Base-by-base conservation (phyloP, 1,139 yeast genomes). In the Blastobotrys elegans region DNA sequence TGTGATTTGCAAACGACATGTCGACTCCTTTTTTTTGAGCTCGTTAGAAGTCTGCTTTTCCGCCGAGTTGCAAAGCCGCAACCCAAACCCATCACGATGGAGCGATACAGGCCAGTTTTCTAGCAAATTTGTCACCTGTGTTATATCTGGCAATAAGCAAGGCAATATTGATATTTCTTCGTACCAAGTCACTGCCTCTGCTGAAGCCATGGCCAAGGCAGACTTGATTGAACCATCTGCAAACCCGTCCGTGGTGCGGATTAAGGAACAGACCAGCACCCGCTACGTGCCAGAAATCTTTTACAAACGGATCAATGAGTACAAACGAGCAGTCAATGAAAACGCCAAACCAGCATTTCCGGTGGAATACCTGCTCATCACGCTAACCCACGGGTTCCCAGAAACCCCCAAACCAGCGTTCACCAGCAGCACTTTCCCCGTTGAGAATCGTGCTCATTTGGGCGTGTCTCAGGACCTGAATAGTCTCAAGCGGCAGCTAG, bases 261-360 rank as follows among this genome's bases (percentile, higher is more conserved):
- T 94, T 53, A 85, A 87, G 60, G 83, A 79, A 38, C 82, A 87
- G 13, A 78, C 78, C 39, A 75, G 76, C 26, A 75, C 74, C 13
- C 75, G 96, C 51, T 92, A 90, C 59, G 97, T 94, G 10, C 98
- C 99, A 0, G 99, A 94, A 55, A 85, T 94, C 20, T 85, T 87
- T 60, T 94, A 84, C 72, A 80, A 82, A 66, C 82, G 80, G 63
- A 76, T 80, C 56, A 94, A 94, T 63, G 97, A 94, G 65, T 94
- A 92, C 66, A 88, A 89, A 6, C 71, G 89, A 24, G 82, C 88
- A 43, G 95, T 92, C 16, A 89, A 88, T 61, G 80, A 81, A 38
- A 85, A 87, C 60, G 98, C 97, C 13, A 87, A 86, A 61, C 97
- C 98, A 0, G 88, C 96, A 5, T 89, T 94, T 66, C 99, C 99